Evolutionary conservation across 1,284 basidiomycete genomes (phyloP).

Genomic region (Trametes hirsuta): DNA sequence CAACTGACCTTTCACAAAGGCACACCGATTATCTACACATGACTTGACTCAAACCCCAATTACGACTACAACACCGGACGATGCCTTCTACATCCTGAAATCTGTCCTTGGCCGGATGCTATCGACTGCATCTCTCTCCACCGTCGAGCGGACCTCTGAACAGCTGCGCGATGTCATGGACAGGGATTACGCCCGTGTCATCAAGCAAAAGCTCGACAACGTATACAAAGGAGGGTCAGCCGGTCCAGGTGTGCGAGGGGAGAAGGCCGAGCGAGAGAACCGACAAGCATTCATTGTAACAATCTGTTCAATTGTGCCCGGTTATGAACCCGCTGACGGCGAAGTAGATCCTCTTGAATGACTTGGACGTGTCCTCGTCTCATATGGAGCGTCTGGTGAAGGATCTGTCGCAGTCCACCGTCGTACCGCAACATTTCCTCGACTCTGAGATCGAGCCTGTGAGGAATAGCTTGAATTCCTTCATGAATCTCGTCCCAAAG

Average conservation of each 20-base stretch:
- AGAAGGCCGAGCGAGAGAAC: slow-evolving; percentile 80
- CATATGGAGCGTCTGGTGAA: slow-evolving; percentile 83
- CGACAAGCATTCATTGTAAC: slow-evolving; percentile 80
- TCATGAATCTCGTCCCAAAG: slow-evolving; percentile 60
- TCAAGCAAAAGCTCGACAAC: slow-evolving; percentile 84
- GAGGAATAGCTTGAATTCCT: slow-evolving; percentile 47
- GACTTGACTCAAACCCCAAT: slow-evolving; percentile 68
- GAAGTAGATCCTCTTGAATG: slow-evolving; percentile 83
- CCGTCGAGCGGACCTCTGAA: slow-evolving; percentile 61
- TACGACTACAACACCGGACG: slow-evolving; percentile 83
- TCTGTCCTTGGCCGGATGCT: slow-evolving; percentile 76
- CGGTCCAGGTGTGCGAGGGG: slow-evolving; percentile 52
- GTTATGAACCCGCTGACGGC: not conserved
- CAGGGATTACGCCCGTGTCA: slow-evolving; percentile 75
- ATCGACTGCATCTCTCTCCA: slow-evolving; percentile 68
- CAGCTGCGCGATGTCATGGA: slow-evolving; percentile 78
- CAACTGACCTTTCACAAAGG: slow-evolving; percentile 43
- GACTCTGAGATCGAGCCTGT: slow-evolving; percentile 57
- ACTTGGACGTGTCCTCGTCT: slow-evolving; percentile 84
- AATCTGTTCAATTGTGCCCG: not conserved
- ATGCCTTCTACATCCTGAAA: slow-evolving; percentile 93
- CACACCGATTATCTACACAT: slow-evolving; percentile 67
- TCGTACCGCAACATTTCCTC: slow-evolving; percentile 73
- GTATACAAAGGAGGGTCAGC: slow-evolving; percentile 66
- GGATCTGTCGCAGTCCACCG: slow-evolving; percentile 63